These are phyloP conservation scores for Talaromyces sp. DNA, from an alignment of 2,329 filamentous ascomycete genomes.

Conservation along the genomic window DNA sequence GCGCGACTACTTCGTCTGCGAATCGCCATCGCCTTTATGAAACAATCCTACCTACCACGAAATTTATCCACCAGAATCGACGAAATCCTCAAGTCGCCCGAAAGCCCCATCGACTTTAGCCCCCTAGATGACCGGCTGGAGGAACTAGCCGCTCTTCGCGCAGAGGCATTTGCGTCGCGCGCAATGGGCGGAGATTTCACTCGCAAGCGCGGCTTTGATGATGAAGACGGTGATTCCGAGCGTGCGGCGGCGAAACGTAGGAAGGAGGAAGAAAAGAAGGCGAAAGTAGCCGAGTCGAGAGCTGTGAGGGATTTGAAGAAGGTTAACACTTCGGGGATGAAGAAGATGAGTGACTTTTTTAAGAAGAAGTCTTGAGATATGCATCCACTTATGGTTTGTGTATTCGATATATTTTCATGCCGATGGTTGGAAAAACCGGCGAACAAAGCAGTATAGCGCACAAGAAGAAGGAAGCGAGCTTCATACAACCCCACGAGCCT, in stretches of 20 bases:
- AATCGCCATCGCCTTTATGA: conserved; percentile 50
- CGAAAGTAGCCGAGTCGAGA: conserved; percentile 69
- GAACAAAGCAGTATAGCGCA: neutral
- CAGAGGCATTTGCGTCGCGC: conserved; percentile 67
- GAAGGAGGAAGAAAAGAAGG: conserved; percentile 82
- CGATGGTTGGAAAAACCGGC: neutral
- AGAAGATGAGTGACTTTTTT: conserved; percentile 95
- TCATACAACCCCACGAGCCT: neutral
- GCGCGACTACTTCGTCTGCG: conserved; percentile 47
- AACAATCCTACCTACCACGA: conserved; percentile 48
- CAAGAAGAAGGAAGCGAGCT: neutral
- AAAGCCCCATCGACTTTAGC: conserved; percentile 61
- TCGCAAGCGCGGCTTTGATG: conserved; percentile 40
- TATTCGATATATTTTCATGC: neutral
- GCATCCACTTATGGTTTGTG: neutral
- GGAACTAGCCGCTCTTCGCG: conserved; percentile 63
- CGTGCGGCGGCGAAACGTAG: conserved; percentile 77
- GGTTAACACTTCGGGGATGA: conserved; percentile 89
- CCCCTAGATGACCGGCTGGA: conserved; percentile 68
- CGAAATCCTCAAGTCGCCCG: conserved; percentile 35
- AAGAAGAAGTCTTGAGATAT: conserved; percentile 35
- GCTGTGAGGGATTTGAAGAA: conserved; percentile 81
- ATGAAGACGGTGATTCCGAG: conserved; percentile 41
- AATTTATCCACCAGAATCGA: conserved; percentile 39
- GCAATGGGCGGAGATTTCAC: conserved; percentile 48